Base-by-base conservation (phyloP, 306 rosid genomes). In the Vigna trinervia region DNA sequence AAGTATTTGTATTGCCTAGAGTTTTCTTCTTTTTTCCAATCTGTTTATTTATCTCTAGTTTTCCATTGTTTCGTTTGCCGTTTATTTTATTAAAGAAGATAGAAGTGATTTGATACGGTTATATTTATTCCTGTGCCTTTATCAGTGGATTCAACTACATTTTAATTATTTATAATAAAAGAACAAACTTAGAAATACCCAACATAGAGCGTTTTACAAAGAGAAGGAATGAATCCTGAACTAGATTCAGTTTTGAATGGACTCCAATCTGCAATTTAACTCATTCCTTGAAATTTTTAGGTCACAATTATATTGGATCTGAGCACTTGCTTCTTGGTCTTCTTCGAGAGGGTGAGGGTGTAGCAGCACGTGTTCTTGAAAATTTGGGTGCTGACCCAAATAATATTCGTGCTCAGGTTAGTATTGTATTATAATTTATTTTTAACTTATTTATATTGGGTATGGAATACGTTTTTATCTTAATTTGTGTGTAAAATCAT, bases 271-370 rank as follows among this genome's bases (percentile, higher is more conserved):
- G 5, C 19, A n/a, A 28, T 60, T 60, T 32, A 4, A 68, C 53
- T 46, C 56, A 63, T n/a, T 41, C 57, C 60, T 20, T 71, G 50
- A 66, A 73, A 56, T 56, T 78, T 66, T 53, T 78, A 94, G 98
- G 98, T 56, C 98, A 94, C 83, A 94, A 94, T 57, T 94, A 92
- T 77, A 94, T 94, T 72, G 98, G 97, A 76, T 89, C 98, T 3
- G 98, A 95, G 85, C 98, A 95, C 88, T 87, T 95, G 92, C 98
- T 95, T 64, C 82, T 95, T 75, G 98, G 98, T 76, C 87, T 95
- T 74, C 98, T 95, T 52, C 93, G 98, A 45, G 98, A 95, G 84
- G 97, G 98, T 46, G 97, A 95, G 75, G 97, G 98, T 34, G 98
- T 95, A 47, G 98, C 98, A 28, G 97, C 97, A 43, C 95, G 98